phyloP scores from a whole-genome alignment of 169 alveolate genomes.

The Plasmodium gaboni region DNA sequence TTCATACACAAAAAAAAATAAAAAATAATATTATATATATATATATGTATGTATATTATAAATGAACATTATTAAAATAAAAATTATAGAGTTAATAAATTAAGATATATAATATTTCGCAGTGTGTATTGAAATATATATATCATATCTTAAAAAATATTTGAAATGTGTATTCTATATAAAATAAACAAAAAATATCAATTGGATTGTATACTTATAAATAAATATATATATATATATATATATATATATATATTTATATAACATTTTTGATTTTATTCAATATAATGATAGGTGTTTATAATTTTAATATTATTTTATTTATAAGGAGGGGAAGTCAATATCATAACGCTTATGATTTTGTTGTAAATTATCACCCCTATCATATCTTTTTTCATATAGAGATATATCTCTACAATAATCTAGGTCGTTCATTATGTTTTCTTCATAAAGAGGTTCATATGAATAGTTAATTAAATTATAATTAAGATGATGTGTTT shows the following conservation, averaged over 20 bases:
- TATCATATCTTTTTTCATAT: slow-evolving; percentile 45
- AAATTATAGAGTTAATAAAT: background rate
- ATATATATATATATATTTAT: background rate
- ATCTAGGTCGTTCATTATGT: slow-evolving; percentile 12
- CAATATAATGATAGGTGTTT: background rate
- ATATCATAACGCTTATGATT: slow-evolving; percentile 38
- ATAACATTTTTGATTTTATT: background rate
- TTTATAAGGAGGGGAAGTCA: slow-evolving; percentile 41
- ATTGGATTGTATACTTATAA: background rate
- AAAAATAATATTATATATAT: background rate
- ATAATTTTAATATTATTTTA: background rate
- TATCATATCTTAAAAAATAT: too few species aligned
- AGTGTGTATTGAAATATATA: background rate
- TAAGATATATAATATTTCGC: background rate
- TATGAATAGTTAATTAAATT: background rate
- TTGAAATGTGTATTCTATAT: too few species aligned
- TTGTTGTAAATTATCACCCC: background rate
- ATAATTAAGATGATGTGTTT: background rate
- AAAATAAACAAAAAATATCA: background rate
- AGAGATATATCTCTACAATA: slow-evolving; percentile 58
- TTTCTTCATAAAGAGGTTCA: background rate
- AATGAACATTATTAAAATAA: too few species aligned
- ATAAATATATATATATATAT: background rate
- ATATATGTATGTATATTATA: background rate
- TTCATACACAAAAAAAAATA: slow-evolving; percentile 15